Conservation (phyloP, 2,329 filamentous ascomycete genomes). For the Sclerotinia subarctica region DNA sequence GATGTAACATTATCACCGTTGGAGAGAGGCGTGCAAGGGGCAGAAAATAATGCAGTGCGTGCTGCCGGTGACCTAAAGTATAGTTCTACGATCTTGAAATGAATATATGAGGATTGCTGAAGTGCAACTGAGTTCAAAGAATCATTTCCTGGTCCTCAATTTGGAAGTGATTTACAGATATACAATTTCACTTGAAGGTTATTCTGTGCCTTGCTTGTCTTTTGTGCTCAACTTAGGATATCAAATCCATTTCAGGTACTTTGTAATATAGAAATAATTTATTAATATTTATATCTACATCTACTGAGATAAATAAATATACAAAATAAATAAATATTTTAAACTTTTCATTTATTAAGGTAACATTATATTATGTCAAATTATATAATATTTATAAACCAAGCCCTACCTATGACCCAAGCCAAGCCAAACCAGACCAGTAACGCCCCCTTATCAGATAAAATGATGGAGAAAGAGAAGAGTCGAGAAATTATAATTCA, state of each 20-base stretch:
- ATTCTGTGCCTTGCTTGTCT: neutral
- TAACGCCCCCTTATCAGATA: neutral
- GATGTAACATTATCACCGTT: neutral
- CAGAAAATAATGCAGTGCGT: neutral
- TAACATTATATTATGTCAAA: no score
- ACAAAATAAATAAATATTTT: no score
- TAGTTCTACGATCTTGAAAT: neutral
- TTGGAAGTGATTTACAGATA: neutral
- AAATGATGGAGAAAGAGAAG: no score
- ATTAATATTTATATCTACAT: no score
- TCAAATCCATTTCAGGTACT: no score
- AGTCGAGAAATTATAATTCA: conserved; percentile 43
- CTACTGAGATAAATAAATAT: no score
- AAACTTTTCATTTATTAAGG: no score
- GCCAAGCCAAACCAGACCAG: neutral
- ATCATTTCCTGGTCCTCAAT: no score
- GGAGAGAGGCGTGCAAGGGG: neutral
- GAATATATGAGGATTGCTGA: neutral
- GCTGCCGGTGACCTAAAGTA: neutral
- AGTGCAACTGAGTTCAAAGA: neutral
- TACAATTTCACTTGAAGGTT: neutral
- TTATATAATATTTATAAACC: no score
- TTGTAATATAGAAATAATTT: no score
- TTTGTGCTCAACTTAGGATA: neutral
- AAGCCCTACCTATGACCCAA: neutral